Evolutionary conservation across 306 rosid species (phyloP), one percentile per base, ranked within the genome.

Genomic region (Quercus berberidifolia): DNA sequence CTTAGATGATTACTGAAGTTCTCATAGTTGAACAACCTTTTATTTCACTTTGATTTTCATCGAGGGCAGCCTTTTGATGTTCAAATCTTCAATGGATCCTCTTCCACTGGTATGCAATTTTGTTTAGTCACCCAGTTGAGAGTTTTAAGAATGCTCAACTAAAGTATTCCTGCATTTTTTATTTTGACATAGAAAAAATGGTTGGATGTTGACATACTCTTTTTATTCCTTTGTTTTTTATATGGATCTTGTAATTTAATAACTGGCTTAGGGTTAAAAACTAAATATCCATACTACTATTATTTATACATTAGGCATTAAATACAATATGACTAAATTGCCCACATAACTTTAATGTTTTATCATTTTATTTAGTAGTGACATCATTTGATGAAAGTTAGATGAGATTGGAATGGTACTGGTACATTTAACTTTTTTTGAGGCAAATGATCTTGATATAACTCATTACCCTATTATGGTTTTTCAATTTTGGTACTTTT

Each of bases 1-100:
- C 80, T 84, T 94, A 60, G 98, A 91, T 78, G 97, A 92, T 84
- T 89, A 90, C 62, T 85, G 90, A 82, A 92, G 97, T 81, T 91
- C 97, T 60, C 97, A 92, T 73, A 89, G 97, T 88, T 82, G 98
- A 86, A 92, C 98, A 4, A 91, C 97, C 79, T 94, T 92, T 88
- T 94, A 90, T 83, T 94, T 85, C 84, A 91, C 93, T 33, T 82
- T 94, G 79, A 85, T 94, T 69, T 94, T 92, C 82, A 92, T 92
- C 95, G 97, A 94, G 78, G 98, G 92, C 73, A 91, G 97, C 83
- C 87, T 91, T 52, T 91, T 88, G 78, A 94, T 88, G 84, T 92
- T 94, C 78, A 94, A 91, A 90, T 91, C 97, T 72, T 94, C 98
- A 41, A 92, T 94, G 97, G 98, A 92, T 80, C 98, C 98, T 58